Evolutionary conservation across 805 yeast genomes (phyloP), one percentile per base, ranked within the genome.

Genomic region (Barnettozyma sucrosica): DNA sequence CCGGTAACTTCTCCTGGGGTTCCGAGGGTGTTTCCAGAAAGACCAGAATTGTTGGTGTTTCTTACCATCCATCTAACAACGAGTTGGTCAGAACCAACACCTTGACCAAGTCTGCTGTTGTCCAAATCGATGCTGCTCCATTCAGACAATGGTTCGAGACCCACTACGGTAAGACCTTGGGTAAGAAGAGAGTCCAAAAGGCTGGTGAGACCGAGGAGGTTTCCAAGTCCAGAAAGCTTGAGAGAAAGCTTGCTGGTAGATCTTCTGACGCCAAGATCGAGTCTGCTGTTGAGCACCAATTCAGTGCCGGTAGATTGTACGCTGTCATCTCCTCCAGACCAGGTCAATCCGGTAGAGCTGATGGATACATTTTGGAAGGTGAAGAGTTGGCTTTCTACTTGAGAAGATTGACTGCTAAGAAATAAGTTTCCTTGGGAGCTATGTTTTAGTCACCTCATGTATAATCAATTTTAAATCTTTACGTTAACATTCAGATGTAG

Each of bases 361-460:
- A 93, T 76, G 99, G 99, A 79, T 93, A 93, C 95, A 85, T 93
- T 79, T 87, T 93, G 75, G 99, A 93, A 83, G 99, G 99, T 80
- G 99, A 93, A 76, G 99, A 93, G 81, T 89, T 93, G 77, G 98
- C 98, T 75, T 93, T 93, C 95, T 93, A 93, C 96, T 85, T 93
- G 76, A 89, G 96, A 85, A 92, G 96, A 89, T 82, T 93, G 79
- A 83, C 96, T 76, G 95, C 97, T 74, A 92, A 93, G 90, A 93
- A 92, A 86, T 92, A 89, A 84, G 44, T 48, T 49, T 40, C 36
- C 46, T 50, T 46, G 44, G 46, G 45, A 38, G 24, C 47, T 42
- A 41, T 43, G 47, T 45, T 50, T 49, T 47, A 42, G 46, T 51
- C 38, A 32, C 46, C 51, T 48, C 57, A 55, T 56, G 59, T 57